phyloP scores from a whole-genome alignment of 2,329 filamentous ascomycete genomes.

The Stagonosporopsis tanaceti region DNA sequence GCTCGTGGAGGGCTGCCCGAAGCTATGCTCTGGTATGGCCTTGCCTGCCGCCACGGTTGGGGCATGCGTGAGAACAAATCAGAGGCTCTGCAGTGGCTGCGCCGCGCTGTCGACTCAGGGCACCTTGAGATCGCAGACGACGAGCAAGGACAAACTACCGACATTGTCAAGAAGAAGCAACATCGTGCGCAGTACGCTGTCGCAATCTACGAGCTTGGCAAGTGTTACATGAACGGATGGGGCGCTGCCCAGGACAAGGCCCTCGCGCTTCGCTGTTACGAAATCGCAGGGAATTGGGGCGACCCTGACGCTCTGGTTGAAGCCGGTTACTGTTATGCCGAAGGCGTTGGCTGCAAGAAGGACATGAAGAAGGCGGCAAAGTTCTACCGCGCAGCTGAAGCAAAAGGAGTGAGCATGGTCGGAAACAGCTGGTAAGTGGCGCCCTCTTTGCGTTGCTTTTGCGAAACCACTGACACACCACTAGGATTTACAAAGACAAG shows the following conservation, averaged over 20 bases:
- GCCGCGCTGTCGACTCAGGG: conserved; percentile 86
- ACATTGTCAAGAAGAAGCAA: conserved; percentile 76
- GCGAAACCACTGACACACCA: background rate
- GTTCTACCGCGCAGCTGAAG: conserved; percentile 89
- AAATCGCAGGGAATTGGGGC: conserved; percentile 95
- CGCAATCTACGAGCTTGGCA: conserved; percentile 94
- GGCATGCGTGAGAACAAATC: conserved; percentile 91
- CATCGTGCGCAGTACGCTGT: conserved; percentile 93
- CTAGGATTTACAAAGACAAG: conserved; percentile 95
- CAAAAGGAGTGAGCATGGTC: conserved; percentile 95
- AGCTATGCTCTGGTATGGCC: conserved; percentile 93
- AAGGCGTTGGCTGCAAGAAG: conserved; percentile 94
- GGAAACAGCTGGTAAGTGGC: conserved; percentile 93
- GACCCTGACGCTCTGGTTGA: conserved; percentile 94
- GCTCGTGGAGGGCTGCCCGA: conserved; percentile 87
- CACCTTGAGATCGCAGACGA: conserved; percentile 85
- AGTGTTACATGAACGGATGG: conserved; percentile 98
- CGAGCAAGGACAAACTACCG: conserved; percentile 69
- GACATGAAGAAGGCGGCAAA: conserved; percentile 92
- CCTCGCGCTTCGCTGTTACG: conserved; percentile 89
- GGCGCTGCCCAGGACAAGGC: conserved; percentile 91
- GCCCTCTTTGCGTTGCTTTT: background rate
- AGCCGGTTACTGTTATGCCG: conserved; percentile 93
- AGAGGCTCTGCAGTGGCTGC: conserved; percentile 91
- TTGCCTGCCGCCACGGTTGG: conserved; percentile 96